Conservation (phyloP, 2,329 filamentous ascomycete species). For the Aspergillus transmontanensis region DNA sequence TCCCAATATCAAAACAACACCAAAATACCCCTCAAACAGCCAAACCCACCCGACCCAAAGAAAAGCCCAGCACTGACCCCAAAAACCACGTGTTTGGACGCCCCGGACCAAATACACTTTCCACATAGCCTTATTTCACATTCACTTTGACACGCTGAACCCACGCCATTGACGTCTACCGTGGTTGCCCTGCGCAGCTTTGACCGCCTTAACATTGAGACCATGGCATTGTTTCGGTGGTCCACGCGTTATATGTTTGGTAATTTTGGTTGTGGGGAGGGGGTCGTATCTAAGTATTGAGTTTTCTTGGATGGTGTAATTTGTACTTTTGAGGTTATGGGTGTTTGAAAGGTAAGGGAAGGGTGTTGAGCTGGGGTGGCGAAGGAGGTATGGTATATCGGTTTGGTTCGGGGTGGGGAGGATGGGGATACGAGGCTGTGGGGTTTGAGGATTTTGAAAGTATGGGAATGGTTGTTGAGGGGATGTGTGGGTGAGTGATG, state of each 20-base stretch:
- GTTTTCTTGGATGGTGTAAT: neutral
- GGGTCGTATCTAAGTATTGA: neutral
- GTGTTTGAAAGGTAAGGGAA: neutral
- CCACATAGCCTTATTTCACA: neutral
- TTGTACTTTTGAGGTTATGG: neutral
- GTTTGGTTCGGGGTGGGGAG: neutral
- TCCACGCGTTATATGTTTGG: neutral
- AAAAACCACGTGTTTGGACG: neutral
- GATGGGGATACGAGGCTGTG: neutral
- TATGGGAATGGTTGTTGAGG: neutral
- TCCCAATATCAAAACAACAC: neutral
- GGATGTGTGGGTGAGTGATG: neutral
- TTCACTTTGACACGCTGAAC: neutral
- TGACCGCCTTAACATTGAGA: neutral
- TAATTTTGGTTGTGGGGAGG: neutral
- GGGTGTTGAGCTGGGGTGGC: neutral
- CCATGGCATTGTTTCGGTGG: neutral
- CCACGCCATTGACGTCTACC: neutral
- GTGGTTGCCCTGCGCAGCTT: neutral
- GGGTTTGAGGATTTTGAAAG: neutral
- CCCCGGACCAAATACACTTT: neutral
- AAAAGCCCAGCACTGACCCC: neutral
- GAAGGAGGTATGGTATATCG: neutral
- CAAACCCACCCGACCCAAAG: neutral
- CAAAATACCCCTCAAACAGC: neutral